Evolutionary conservation across 1,139 yeast species (phyloP), one percentile per base, ranked within the genome.

Genomic region (Pichia sp.): DNA sequence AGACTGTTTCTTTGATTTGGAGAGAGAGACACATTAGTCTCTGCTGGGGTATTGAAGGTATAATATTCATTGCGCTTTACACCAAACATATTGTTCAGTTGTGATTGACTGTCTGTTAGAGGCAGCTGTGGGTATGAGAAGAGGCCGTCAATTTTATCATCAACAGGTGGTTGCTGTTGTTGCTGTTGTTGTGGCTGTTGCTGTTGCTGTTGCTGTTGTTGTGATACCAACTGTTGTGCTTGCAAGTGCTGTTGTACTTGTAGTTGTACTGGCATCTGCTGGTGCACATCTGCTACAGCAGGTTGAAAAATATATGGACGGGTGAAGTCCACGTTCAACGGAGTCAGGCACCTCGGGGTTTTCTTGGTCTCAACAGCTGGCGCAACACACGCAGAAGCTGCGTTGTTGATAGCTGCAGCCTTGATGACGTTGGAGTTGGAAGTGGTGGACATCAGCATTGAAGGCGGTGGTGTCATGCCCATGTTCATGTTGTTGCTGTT

Each of bases 261-360:
- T n/a, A n/a, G n/a, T n/a, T n/a, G n/a, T n/a, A n/a, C n/a, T n/a
- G n/a, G n/a, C n/a, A n/a, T n/a, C n/a, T n/a, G n/a, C n/a, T n/a
- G n/a, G n/a, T n/a, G n/a, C n/a, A n/a, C n/a, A n/a, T n/a, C n/a
- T n/a, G n/a, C n/a, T n/a, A n/a, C n/a, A n/a, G n/a, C n/a, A n/a
- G n/a, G n/a, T n/a, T n/a, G n/a, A n/a, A n/a, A n/a, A n/a, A n/a
- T n/a, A n/a, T n/a, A n/a, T n/a, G n/a, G n/a, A n/a, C n/a, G n/a
- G n/a, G n/a, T n/a, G 12, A 18, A 15, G 18, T 37, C 31, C 3
- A 28, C 22, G 12, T 30, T 27, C 6, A 37, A 16, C 3, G 38
- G 40, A 10, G 40, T 37, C 11, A 34, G 10, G 22, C 39, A 38
- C 14, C 37, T 32, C 10, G 39, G 39, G 7, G 41, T 35, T 11